These are phyloP conservation scores for Colletotrichum aenigma DNA, from an alignment of 2,329 filamentous ascomycete species.

Conservation along the genomic window DNA sequence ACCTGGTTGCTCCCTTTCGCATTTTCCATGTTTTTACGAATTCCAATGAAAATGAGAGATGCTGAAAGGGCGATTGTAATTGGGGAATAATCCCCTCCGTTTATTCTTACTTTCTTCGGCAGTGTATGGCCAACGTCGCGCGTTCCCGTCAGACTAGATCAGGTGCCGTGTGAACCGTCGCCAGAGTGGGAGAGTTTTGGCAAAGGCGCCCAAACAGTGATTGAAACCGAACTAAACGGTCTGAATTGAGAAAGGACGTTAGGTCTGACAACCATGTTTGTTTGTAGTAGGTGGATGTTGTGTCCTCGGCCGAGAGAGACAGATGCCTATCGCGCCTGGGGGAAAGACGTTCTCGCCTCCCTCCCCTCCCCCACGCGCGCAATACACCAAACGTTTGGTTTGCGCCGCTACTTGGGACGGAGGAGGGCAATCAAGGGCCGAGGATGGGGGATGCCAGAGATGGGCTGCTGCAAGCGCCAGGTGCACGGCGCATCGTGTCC, in stretches of 20 bases:
- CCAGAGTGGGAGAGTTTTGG: background rate
- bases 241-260: background rate
- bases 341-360: background rate
- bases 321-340: background rate
- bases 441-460: background rate
- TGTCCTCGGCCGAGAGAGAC: background rate
- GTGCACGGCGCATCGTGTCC: background rate
- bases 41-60: background rate
- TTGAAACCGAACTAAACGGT: background rate
- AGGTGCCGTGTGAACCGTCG: background rate
- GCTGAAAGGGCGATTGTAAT: background rate
- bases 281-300: background rate
- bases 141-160: background rate
- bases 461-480: background rate
- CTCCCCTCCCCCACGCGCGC: background rate
- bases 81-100: background rate
- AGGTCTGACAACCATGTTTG: background rate
- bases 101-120: background rate
- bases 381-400: background rate
- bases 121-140: background rate
- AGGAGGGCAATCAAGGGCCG: background rate
- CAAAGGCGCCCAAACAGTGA: background rate
- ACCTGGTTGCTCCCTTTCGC: background rate
- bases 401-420: background rate
- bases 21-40: background rate